Conservation (phyloP, 768 basidiomycete species). For the Russula emetica region DNA sequence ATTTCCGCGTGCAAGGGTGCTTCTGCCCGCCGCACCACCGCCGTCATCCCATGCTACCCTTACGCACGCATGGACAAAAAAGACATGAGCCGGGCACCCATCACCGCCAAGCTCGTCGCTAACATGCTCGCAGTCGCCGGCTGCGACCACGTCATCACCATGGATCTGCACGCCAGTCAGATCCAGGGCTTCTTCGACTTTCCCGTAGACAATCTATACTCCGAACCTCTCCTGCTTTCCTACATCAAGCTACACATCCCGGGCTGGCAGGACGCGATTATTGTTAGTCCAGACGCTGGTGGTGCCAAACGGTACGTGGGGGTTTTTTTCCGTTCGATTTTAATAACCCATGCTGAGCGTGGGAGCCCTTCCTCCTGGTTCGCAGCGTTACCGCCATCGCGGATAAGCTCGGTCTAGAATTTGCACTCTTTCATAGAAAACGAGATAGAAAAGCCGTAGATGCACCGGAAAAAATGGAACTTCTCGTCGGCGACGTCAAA, state of each 20-base stretch:
- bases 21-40: slow-evolving; percentile 91
- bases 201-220: slow-evolving; percentile 95
- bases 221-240: slow-evolving; percentile 90
- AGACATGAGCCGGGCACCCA: slow-evolving; percentile 92
- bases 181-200: slow-evolving; percentile 99
- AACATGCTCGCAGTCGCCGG: slow-evolving; percentile 98
- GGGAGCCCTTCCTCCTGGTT: background rate
- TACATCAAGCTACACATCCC: slow-evolving; percentile 87
- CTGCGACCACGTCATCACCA: slow-evolving; percentile 98
- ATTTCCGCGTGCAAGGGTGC: slow-evolving; percentile 98
- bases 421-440: slow-evolving; percentile 92
- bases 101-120: slow-evolving; percentile 96
- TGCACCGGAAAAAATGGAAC: slow-evolving; percentile 80
- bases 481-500: slow-evolving; percentile 90
- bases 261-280: slow-evolving; percentile 82
- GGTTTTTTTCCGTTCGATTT: too few species aligned
- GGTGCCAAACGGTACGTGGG: slow-evolving; percentile 89
- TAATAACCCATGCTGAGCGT: background rate
- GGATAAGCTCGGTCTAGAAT: slow-evolving; percentile 92
- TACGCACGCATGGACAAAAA: slow-evolving; percentile 98
- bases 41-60: slow-evolving; percentile 96
- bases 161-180: slow-evolving; percentile 96
- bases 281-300: slow-evolving; percentile 96
- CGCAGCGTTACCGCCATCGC: slow-evolving; percentile 90
- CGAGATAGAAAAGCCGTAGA: slow-evolving; percentile 63